These are phyloP conservation scores for Calonectria pauciramosa DNA, from an alignment of 2,329 filamentous ascomycete genomes.

Conservation along the genomic window DNA sequence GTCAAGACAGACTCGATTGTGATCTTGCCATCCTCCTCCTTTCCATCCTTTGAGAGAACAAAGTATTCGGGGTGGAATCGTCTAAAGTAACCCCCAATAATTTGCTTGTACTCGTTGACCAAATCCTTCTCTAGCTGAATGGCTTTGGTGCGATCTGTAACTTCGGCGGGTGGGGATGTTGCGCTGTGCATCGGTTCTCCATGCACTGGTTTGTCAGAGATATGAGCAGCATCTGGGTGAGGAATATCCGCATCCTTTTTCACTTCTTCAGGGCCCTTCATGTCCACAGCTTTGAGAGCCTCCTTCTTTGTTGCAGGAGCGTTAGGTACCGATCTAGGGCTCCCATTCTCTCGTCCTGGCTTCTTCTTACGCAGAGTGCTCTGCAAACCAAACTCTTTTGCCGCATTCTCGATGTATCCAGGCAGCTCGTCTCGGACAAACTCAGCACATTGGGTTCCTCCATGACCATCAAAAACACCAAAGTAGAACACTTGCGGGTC, in stretches of 20 bases:
- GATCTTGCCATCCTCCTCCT: constrained; percentile 57
- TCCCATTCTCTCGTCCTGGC: constrained; percentile 45
- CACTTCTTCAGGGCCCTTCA: constrained; percentile 64
- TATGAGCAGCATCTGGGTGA: constrained; percentile 48
- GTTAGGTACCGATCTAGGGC: constrained; percentile 28
- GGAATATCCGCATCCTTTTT: constrained; percentile 54
- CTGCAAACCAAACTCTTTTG: constrained; percentile 80
- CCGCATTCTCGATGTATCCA: constrained; percentile 88
- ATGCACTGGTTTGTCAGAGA: constrained; percentile 54
- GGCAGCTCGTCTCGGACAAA: constrained; percentile 90
- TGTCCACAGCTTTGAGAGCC: constrained; percentile 56
- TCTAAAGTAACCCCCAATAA: constrained; percentile 94
- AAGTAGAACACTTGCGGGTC: constrained; percentile 99
- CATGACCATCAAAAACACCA: constrained; percentile 95
- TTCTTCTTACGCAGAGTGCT: constrained; percentile 76
- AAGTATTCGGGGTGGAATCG: constrained; percentile 90
- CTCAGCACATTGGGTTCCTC: constrained; percentile 87
- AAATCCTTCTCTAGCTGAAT: constrained; percentile 78
- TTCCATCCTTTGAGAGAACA: constrained; percentile 52
- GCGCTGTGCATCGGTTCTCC: constrained; percentile 54
- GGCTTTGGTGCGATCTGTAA: constrained; percentile 71
- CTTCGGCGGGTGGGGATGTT: constrained; percentile 62
- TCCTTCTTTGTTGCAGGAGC: constrained; percentile 39
- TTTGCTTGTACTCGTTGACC: constrained; percentile 82
- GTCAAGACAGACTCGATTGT: constrained; percentile 84